phyloP scores from a whole-genome alignment of 352 stramenopile genomes.

The Sclerospora graminicola region DNA sequence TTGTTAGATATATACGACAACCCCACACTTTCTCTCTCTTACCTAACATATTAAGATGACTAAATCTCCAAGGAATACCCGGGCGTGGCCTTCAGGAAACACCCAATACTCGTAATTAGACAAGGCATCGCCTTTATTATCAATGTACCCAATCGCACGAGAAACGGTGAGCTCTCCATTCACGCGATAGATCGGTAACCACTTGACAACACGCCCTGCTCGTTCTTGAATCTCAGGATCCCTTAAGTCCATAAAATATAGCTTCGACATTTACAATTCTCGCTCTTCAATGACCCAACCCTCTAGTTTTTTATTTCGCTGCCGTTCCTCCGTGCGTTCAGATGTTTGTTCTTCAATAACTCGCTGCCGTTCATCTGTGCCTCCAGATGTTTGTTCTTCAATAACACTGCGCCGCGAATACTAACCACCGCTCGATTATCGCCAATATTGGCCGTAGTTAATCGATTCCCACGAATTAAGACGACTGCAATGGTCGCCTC shows the following conservation, averaged over 20 bases:
- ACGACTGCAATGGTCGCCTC: constrained; percentile 72
- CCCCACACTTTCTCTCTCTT: constrained; percentile 1
- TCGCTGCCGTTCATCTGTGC: too few species aligned
- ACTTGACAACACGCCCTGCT: constrained; percentile 70
- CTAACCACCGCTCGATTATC: constrained; percentile 81
- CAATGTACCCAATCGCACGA: constrained; percentile 86
- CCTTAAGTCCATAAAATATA: constrained; percentile 85
- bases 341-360: constrained; percentile 85
- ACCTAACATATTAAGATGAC: constrained; percentile 75
- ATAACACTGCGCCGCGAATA: constrained; percentile 62
- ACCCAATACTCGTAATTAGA: constrained; percentile 76
- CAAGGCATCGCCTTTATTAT: constrained; percentile 80
- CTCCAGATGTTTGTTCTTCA: too few species aligned
- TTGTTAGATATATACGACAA: background rate
- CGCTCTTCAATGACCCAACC: constrained; percentile 79
- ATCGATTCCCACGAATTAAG: constrained; percentile 66
- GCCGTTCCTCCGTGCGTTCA: constrained; percentile 55
- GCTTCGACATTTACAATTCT: constrained; percentile 79
- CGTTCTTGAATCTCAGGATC: constrained; percentile 79
- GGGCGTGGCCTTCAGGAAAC: constrained; percentile 71
- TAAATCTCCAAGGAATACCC: constrained; percentile 76
- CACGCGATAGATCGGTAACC: constrained; percentile 80
- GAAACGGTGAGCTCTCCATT: constrained; percentile 89
- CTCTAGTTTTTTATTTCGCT: constrained; percentile 55
- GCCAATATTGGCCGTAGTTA: constrained; percentile 80